phyloP scores from a whole-genome alignment of 176 grass and related monocot species.

The Poa pratensis region DNA sequence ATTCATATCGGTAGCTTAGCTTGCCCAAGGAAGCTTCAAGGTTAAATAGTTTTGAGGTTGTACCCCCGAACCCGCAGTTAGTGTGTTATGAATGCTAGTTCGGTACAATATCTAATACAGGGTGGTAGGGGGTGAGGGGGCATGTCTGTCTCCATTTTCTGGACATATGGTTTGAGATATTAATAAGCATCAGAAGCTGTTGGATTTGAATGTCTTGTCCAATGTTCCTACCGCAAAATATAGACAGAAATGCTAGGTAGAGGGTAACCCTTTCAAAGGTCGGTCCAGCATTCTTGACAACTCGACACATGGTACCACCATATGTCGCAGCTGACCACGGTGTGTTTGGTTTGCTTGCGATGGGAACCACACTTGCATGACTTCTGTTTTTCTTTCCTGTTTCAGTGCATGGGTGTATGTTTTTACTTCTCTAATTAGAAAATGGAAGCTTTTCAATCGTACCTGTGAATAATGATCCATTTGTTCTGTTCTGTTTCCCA shows the following conservation, averaged over 20 bases:
- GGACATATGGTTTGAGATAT: not conserved
- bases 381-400: not conserved
- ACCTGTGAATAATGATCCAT: not conserved
- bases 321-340: not conserved
- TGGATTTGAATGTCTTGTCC: conserved; percentile 9
- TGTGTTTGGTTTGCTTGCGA: not conserved
- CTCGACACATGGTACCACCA: not conserved
- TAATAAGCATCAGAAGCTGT: not conserved
- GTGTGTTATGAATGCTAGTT: conserved; percentile 27
- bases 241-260: not conserved
- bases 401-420: not conserved
- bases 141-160: conserved; percentile 17
- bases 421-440: not conserved
- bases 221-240: not conserved
- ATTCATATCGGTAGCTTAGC: not conserved
- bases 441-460: not conserved
- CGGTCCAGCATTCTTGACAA: not conserved
- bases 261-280: not conserved
- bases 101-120: conserved; percentile 24
- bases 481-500: not conserved
- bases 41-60: conserved; percentile 4
- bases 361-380: conserved; percentile 9
- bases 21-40: not conserved
- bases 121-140: not conserved
- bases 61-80: not conserved